Percentiles rank a stretch among this genome's conserved stretches.
Evolutionary conservation across 164 flowering plant species (phyloP).

Genomic region (Cinnamomum micranthum): DNA sequence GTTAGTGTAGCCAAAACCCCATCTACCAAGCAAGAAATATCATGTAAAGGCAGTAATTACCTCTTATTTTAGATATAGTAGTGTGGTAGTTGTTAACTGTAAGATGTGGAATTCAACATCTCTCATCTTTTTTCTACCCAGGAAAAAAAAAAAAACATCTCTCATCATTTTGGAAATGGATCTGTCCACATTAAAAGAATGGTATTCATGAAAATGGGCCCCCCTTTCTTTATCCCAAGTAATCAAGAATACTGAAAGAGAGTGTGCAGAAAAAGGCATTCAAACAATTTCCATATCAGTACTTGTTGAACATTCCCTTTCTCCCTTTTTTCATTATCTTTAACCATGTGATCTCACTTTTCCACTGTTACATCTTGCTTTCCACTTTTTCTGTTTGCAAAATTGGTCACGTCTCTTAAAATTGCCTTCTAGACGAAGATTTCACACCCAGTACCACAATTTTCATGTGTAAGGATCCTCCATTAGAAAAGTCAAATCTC

Average conservation of each 20-base stretch:
- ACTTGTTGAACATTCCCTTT: neutral
- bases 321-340: neutral
- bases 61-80: too few relatives aligned
- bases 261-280: neutral
- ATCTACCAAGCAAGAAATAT: too few relatives aligned
- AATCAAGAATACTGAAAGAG: neutral
- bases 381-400: neutral
- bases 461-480: neutral
- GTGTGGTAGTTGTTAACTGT: too few relatives aligned
- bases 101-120: too few relatives aligned
- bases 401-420: slow-evolving; percentile 1
- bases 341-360: neutral
- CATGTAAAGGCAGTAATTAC: too few relatives aligned
- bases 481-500: neutral
- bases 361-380: neutral
- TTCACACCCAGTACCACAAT: neutral
- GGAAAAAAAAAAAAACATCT: too few relatives aligned
- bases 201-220: neutral
- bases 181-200: too few relatives aligned
- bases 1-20: too few relatives aligned
- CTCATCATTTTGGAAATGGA: too few relatives aligned
- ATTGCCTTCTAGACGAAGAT: neutral
- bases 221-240: neutral
- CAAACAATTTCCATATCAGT: neutral
- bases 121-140: too few relatives aligned